phyloP scores from a whole-genome alignment of 345 rosid species.

The Crucihimalaya himalaica region DNA sequence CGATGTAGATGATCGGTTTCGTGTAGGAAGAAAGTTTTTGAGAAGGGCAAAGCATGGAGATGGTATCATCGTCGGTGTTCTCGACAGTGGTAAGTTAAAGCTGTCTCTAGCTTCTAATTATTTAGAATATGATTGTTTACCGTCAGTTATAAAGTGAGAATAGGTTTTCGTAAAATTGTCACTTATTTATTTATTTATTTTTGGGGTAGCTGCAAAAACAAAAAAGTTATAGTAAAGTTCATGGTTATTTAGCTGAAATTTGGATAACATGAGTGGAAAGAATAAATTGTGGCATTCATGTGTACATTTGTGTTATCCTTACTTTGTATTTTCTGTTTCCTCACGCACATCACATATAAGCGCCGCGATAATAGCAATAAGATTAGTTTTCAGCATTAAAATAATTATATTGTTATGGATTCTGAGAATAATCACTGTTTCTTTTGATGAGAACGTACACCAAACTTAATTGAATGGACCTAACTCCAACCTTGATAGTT shows the following conservation, averaged over 20 bases:
- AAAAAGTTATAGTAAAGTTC: neutral
- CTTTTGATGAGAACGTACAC: constrained; percentile 31
- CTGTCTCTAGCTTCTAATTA: constrained; percentile 3
- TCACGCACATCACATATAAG: constrained; percentile 13
- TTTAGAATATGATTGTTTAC: constrained; percentile 25
- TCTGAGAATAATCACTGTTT: constrained; percentile 21
- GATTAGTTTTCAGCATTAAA: neutral
- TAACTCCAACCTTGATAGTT: constrained; percentile 39
- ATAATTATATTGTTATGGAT: neutral
- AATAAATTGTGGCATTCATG: constrained; percentile 8
- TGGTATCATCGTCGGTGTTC: constrained; percentile 64
- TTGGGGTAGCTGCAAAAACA: neutral
- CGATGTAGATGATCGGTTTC: constrained; percentile 38
- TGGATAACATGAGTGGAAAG: neutral
- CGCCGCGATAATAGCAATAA: constrained; percentile 30
- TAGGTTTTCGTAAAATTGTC: neutral
- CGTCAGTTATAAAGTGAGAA: neutral
- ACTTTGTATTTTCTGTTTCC: constrained; percentile 12
- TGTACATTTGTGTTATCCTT: constrained; percentile 20
- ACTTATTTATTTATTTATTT: neutral
- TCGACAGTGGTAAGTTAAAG: constrained; percentile 69
- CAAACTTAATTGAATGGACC: constrained; percentile 38
- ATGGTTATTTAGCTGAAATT: neutral
- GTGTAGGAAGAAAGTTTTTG: constrained; percentile 42
- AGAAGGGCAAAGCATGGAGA: constrained; percentile 62